Percentiles rank a stretch among this genome's conserved stretches.
Evolutionary conservation across 805 yeast species (phyloP).

Genomic region (Ogataea neopini): DNA sequence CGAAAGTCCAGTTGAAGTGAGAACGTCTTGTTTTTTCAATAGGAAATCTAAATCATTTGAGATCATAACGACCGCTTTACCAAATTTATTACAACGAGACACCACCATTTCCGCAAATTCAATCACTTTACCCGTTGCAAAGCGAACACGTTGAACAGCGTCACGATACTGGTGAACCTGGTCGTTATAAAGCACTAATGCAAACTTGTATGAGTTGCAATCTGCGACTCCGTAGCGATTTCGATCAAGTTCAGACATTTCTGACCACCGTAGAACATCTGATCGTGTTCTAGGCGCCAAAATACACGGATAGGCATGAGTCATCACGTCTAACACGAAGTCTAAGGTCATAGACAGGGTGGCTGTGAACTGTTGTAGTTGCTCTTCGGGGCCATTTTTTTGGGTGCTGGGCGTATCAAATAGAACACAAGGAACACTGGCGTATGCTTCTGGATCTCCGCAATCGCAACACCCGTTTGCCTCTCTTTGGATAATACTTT

Average conservation of each 20-base stretch:
- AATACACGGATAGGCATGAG: slow-evolving; percentile 45
- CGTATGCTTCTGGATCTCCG: slow-evolving; percentile 88
- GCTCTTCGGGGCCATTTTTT: slow-evolving; percentile 43
- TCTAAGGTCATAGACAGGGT: slow-evolving; percentile 55
- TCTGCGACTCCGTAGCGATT: slow-evolving; percentile 47
- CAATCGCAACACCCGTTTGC: slow-evolving; percentile 85
- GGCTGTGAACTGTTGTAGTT: slow-evolving; percentile 33
- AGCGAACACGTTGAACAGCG: slow-evolving; percentile 62
- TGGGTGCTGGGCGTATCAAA: slow-evolving; percentile 15
- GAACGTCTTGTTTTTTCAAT: slow-evolving; percentile 51
- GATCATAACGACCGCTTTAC: slow-evolving; percentile 68
- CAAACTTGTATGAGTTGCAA: slow-evolving; percentile 49
- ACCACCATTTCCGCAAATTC: slow-evolving; percentile 77
- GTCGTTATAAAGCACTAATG: slow-evolving; percentile 71
- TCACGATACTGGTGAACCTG: slow-evolving; percentile 75
- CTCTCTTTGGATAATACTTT: slow-evolving; percentile 61
- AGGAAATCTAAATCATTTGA: slow-evolving; percentile 53
- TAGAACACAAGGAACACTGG: slow-evolving; percentile 50
- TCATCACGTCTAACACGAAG: slow-evolving; percentile 61
- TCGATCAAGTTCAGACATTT: slow-evolving; percentile 31
- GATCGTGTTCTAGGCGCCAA: slow-evolving; percentile 26
- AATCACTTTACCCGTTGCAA: slow-evolving; percentile 61
- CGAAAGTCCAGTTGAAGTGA: slow-evolving; percentile 65
- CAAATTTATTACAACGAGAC: slow-evolving; percentile 57
- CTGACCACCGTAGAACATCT: slow-evolving; percentile 30